Conservation (phyloP, 73 alveolate genomes). For the Symbiodinium natans region DNA sequence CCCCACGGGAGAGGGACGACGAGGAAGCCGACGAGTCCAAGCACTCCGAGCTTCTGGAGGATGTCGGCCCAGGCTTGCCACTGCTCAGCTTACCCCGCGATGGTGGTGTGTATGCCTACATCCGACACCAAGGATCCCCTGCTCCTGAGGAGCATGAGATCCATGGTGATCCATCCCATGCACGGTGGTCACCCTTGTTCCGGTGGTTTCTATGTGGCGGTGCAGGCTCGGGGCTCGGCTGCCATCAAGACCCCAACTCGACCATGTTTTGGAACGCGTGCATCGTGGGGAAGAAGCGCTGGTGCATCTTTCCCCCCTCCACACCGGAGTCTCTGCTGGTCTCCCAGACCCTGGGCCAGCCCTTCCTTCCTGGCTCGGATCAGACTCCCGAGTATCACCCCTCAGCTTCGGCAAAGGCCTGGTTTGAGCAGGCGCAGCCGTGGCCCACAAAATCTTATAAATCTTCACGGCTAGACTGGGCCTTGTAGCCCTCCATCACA, state of each 20-base stretch:
- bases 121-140: neutral
- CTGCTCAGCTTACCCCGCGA: neutral
- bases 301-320: conserved; percentile 6
- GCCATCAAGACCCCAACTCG: conserved; percentile 4
- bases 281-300: neutral
- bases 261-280: neutral
- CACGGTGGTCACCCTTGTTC: neutral
- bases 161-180: neutral
- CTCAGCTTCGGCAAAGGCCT: neutral
- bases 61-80: neutral
- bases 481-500: too few species aligned
- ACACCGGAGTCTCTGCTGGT: neutral
- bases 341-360: neutral
- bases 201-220: conserved; percentile 1
- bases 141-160: neutral
- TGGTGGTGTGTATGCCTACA: neutral
- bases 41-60: neutral
- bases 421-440: conserved; percentile 2
- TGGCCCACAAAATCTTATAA: too few species aligned
- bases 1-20: neutral
- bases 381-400: neutral
- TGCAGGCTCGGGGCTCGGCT: neutral
- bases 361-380: neutral
- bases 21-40: neutral
- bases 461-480: too few species aligned